Conservation (phyloP, 805 yeast species). For the Starmerella apis region DNA sequence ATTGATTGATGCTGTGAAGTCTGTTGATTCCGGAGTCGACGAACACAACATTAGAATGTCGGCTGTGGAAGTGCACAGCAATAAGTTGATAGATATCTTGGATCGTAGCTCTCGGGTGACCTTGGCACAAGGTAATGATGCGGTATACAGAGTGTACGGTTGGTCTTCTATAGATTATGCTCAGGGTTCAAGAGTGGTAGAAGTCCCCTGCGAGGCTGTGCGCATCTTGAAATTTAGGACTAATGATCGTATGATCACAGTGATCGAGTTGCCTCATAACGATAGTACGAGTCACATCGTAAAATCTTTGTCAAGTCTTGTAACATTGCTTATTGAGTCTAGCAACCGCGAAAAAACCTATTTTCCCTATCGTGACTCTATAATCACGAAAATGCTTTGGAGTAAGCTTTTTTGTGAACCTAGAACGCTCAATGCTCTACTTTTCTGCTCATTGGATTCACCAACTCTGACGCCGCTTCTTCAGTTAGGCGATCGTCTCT, state of each 20-base stretch:
- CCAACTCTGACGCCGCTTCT: neutral
- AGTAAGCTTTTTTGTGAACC: neutral
- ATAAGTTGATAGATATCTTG: neutral
- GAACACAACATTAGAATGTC: neutral
- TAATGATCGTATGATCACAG: neutral
- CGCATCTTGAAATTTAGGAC: neutral
- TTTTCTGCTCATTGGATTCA: neutral
- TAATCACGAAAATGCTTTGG: slow-evolving; percentile 6
- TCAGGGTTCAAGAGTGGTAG: neutral
- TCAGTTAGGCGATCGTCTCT: neutral
- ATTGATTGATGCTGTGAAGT: neutral
- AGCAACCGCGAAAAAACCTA: neutral
- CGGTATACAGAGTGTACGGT: neutral
- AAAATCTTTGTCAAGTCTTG: neutral
- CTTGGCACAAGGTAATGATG: neutral
- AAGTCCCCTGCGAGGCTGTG: neutral
- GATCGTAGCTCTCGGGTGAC: neutral
- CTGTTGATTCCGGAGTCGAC: neutral
- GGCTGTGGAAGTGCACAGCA: neutral
- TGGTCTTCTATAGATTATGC: neutral
- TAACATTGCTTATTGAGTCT: neutral
- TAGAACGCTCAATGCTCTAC: neutral
- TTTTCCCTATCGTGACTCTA: slow-evolving; percentile 10
- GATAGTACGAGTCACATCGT: neutral
- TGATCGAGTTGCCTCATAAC: neutral